Percentiles rank a stretch among this genome's conserved stretches.
phyloP scores from a whole-genome alignment of 179 eudicot genomes.

The Silene coronaria region DNA sequence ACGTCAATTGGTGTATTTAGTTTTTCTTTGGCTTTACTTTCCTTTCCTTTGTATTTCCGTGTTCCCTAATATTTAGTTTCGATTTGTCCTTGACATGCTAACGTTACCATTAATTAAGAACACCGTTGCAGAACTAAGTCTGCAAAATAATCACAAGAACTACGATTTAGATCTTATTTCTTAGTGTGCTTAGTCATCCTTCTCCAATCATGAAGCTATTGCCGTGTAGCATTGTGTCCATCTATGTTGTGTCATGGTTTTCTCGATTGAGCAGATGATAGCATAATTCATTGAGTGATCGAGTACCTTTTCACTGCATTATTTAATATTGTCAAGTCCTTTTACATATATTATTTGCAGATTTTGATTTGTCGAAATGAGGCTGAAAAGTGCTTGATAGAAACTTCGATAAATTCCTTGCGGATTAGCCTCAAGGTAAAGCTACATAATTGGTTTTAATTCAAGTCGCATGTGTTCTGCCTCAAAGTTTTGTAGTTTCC shows the following conservation, averaged over 20 bases:
- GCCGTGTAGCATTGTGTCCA: not conserved
- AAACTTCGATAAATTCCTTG: slow-evolving; percentile 86
- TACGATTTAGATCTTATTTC: not conserved
- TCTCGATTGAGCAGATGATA: not conserved
- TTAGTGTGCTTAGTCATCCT: not conserved
- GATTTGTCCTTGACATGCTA: too few relatives aligned
- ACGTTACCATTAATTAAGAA: not conserved
- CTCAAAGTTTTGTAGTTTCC: not conserved
- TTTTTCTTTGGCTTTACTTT: too few relatives aligned
- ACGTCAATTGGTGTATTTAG: too few relatives aligned
- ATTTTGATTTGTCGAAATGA: slow-evolving; percentile 92
- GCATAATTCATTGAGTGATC: not conserved
- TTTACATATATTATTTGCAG: slow-evolving; percentile 39
- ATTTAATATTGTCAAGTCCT: slow-evolving; percentile 5
- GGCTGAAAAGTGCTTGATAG: slow-evolving; percentile 95
- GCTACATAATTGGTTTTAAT: not conserved
- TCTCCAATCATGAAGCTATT: too few relatives aligned
- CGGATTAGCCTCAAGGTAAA: slow-evolving; percentile 94
- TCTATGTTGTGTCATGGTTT: not conserved
- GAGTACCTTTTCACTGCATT: not conserved
- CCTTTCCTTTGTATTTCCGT: too few relatives aligned
- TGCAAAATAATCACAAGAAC: not conserved
- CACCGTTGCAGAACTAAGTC: not conserved
- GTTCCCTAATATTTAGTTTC: too few relatives aligned
- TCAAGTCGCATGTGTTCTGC: not conserved